These are phyloP conservation scores for Myriosclerotinia duriaeana DNA, from an alignment of 2,329 filamentous ascomycete species.

Conservation along the genomic window DNA sequence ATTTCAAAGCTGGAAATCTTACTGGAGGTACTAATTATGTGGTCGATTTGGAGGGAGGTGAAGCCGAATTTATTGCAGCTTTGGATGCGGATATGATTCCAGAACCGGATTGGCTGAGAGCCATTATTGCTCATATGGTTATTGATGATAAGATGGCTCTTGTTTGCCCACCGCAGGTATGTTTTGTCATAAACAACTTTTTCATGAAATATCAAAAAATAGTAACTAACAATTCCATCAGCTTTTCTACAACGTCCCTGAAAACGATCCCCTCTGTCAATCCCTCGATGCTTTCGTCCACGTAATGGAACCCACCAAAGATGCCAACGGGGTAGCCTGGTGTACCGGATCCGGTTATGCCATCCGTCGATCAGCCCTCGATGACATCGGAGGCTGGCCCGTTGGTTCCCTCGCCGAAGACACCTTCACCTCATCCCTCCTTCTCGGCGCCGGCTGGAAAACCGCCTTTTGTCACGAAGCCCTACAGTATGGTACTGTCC, in stretches of 20 bases:
- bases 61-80: constrained; percentile 57
- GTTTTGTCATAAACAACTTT: background rate
- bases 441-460: constrained; percentile 61
- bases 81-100: constrained; percentile 70
- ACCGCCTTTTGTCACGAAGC: constrained; percentile 60
- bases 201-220: too few relatives aligned
- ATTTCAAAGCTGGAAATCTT: constrained; percentile 65
- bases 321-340: constrained; percentile 54
- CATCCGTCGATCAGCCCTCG: constrained; percentile 57
- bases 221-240: constrained; percentile 23
- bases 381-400: constrained; percentile 62
- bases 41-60: constrained; percentile 49
- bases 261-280: constrained; percentile 55
- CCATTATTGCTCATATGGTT: constrained; percentile 59
- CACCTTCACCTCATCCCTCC: constrained; percentile 56
- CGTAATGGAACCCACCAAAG: constrained; percentile 49
- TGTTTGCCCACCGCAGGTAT: constrained; percentile 56
- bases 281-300: constrained; percentile 60
- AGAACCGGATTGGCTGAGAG: constrained; percentile 59
- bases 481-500: constrained; percentile 59
- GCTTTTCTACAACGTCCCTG: constrained; percentile 62
- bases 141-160: constrained; percentile 55
- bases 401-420: constrained; percentile 61
- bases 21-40: constrained; percentile 58
- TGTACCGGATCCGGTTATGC: constrained; percentile 65